Conservation (phyloP, 805 yeast genomes). For the Pichia exigua region DNA sequence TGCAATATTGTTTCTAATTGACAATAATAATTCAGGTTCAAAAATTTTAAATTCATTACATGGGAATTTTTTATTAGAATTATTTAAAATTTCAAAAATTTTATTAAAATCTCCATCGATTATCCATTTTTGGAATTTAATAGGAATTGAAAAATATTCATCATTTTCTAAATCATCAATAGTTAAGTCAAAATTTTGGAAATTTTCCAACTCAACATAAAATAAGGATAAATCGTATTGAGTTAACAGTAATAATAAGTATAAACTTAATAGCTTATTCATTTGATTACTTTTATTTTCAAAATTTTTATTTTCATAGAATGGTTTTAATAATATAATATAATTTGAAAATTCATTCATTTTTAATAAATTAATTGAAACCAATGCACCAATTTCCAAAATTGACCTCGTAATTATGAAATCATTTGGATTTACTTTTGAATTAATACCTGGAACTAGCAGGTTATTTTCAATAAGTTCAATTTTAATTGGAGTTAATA, state of each 20-base stretch:
- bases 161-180: conserved; percentile 54
- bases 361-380: conserved; percentile 57
- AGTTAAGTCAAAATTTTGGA: conserved; percentile 40
- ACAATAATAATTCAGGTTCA: conserved; percentile 63
- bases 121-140: conserved; percentile 83
- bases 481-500: conserved; percentile 67
- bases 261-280: conserved; percentile 67
- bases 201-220: conserved; percentile 79
- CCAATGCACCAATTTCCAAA: conserved; percentile 81
- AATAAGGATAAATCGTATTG: conserved; percentile 81
- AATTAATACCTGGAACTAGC: conserved; percentile 52
- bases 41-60: conserved; percentile 73
- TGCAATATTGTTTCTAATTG: conserved; percentile 83
- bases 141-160: conserved; percentile 70
- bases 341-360: conserved; percentile 63
- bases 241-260: conserved; percentile 67
- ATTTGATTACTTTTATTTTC: conserved; percentile 45
- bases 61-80: conserved; percentile 47
- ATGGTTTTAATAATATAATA: conserved; percentile 68
- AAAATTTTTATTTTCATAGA: conserved; percentile 41
- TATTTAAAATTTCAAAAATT: conserved; percentile 58
- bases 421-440: conserved; percentile 47
- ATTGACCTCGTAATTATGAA: conserved; percentile 72
- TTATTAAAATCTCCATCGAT: conserved; percentile 96
- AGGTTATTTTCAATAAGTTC: conserved; percentile 72